Evolutionary conservation across 1,284 basidiomycete genomes (phyloP).

Genomic region (Apiotrichum gracile): DNA sequence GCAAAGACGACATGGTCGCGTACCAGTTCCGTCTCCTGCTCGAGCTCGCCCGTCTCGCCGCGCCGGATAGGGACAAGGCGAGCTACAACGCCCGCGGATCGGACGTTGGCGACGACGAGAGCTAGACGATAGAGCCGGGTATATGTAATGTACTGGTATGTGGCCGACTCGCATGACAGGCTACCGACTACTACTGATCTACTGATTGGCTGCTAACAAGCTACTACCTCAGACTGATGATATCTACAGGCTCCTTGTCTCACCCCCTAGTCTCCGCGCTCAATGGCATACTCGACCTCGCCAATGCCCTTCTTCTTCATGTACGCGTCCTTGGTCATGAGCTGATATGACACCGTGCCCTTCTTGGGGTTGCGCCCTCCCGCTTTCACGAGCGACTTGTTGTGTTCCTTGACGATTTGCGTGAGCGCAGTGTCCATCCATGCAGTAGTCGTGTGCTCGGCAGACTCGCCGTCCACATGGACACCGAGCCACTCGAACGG

Average conservation of each 20-base stretch:
- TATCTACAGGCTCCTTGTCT: not conserved
- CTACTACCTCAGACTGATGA: not conserved
- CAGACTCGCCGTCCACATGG: not conserved
- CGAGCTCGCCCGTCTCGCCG: slow-evolving; percentile 27
- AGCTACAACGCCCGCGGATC: not conserved
- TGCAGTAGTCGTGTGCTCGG: too few relatives aligned
- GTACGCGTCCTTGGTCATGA: not conserved
- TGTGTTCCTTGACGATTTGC: not conserved
- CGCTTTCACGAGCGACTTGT: not conserved
- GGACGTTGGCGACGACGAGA: not conserved
- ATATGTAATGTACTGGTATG: too few relatives aligned
- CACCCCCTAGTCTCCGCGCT: not conserved
- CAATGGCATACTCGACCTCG: not conserved
- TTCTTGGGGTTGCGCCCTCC: not conserved
- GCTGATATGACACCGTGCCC: not conserved
- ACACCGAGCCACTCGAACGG: not conserved
- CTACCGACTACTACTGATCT: too few relatives aligned
- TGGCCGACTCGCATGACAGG: too few relatives aligned
- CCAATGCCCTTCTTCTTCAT: not conserved
- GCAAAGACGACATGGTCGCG: slow-evolving; percentile 59
- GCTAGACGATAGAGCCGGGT: too few relatives aligned
- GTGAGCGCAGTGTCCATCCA: not conserved
- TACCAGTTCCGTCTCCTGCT: slow-evolving; percentile 56
- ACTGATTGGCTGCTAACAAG: too few relatives aligned
- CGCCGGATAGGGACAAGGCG: slow-evolving; percentile 23